Evolutionary conservation across 164 flowering plant species (phyloP).

Genomic region (Pachysandra terminalis): DNA sequence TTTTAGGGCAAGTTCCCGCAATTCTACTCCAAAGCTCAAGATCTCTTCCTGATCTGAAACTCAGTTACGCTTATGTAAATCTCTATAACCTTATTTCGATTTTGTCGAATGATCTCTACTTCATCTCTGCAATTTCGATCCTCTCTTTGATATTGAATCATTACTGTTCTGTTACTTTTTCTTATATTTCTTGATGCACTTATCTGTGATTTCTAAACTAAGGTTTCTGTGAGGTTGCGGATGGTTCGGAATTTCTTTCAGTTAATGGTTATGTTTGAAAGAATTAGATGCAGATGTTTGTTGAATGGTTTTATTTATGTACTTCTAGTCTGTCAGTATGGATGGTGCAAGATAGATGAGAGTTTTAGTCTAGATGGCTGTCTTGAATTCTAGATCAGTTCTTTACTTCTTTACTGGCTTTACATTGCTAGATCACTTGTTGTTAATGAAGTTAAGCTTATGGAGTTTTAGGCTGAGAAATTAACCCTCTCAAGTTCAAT

Average conservation of each 20-base stretch:
- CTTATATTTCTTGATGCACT: neutral
- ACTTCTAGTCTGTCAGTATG: no score
- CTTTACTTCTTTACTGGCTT: neutral
- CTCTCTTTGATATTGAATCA: neutral
- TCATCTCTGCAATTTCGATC: neutral
- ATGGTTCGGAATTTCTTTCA: neutral
- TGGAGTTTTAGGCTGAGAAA: neutral
- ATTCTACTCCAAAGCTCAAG: neutral
- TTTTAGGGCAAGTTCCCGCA: neutral
- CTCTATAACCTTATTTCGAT: neutral
- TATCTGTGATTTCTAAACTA: neutral
- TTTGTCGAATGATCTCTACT: neutral
- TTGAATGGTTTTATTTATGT: no score
- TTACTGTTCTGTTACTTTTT: no score
- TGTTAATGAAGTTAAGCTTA: neutral
- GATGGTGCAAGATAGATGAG: no score
- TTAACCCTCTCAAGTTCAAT: no score
- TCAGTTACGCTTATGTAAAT: neutral
- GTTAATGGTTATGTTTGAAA: neutral
- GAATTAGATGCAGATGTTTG: neutral
- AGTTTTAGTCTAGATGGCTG: neutral
- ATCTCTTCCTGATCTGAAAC: neutral
- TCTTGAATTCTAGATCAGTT: neutral
- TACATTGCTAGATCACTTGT: neutral
- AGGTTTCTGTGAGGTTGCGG: neutral